Evolutionary conservation across 1,139 yeast genomes (phyloP).

Genomic region (Chernovozyma sophiae-reginae): DNA sequence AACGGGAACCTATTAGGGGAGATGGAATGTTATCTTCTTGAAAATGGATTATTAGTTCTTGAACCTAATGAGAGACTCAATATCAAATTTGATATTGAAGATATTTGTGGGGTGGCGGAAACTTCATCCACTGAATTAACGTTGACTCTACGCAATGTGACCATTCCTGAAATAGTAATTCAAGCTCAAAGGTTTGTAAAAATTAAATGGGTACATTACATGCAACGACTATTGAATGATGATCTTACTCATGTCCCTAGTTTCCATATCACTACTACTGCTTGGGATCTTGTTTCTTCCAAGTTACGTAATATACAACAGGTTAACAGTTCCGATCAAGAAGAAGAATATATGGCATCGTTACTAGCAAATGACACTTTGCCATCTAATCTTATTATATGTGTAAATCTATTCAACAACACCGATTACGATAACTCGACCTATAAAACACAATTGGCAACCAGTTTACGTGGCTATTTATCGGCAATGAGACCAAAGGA

Average conservation of each 20-base stretch:
- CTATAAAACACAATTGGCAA: slow-evolving; percentile 26
- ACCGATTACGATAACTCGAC: slow-evolving; percentile 26
- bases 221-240: slow-evolving; percentile 5
- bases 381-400: slow-evolving; percentile 47
- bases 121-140: slow-evolving; percentile 24
- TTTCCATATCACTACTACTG: slow-evolving; percentile 48
- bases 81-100: slow-evolving; percentile 32
- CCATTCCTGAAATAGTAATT: slow-evolving; percentile 41
- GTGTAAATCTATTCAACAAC: slow-evolving; percentile 39
- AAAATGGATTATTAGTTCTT: slow-evolving; percentile 33
- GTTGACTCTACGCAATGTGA: slow-evolving; percentile 36
- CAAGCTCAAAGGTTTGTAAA: slow-evolving; percentile 27
- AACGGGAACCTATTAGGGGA: slow-evolving; percentile 35
- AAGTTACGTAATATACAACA: slow-evolving; percentile 1
- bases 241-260: slow-evolving; percentile 26
- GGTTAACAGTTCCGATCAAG: slow-evolving; percentile 11
- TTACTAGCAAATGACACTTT: slow-evolving; percentile 32
- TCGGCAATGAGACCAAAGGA: slow-evolving; percentile 36
- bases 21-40: slow-evolving; percentile 37
- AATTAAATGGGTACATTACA: slow-evolving; percentile 36
- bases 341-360: slow-evolving; percentile 21
- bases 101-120: slow-evolving; percentile 28
- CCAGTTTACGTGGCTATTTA: background rate
- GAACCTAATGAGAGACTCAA: slow-evolving; percentile 28
- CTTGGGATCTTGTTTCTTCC: slow-evolving; percentile 35